Percentiles rank a stretch among this genome's conserved stretches.
Evolutionary conservation across 768 basidiomycete species (phyloP).

Genomic region (Rhodocollybia butyracea): DNA sequence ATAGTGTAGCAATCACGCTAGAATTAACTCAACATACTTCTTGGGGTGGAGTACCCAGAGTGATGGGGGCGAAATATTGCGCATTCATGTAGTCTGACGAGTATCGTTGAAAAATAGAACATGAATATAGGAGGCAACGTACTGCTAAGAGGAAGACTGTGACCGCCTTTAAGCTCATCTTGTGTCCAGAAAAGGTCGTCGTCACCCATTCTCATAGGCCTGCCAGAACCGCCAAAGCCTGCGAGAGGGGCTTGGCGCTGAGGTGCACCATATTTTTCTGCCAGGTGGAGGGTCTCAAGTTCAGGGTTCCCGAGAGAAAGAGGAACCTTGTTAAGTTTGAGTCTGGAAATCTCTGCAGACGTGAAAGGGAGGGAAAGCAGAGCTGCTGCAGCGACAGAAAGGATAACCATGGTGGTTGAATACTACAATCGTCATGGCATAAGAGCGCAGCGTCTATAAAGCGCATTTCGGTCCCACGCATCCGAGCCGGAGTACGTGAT

Average conservation of each 20-base stretch:
- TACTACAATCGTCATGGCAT: too few relatives aligned
- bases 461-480: too few relatives aligned
- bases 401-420: slow-evolving; percentile 40
- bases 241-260: slow-evolving; percentile 55
- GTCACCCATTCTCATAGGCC: slow-evolving; percentile 45
- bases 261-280: slow-evolving; percentile 85
- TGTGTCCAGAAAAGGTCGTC: slow-evolving; percentile 82
- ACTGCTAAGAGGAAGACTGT: slow-evolving; percentile 89
- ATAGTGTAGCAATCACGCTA: too few relatives aligned
- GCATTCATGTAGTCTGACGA: slow-evolving; percentile 92
- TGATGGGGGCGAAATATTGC: slow-evolving; percentile 91
- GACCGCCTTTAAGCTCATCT: slow-evolving; percentile 71
- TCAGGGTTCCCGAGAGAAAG: slow-evolving; percentile 56
- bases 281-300: slow-evolving; percentile 79
- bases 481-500: too few relatives aligned
- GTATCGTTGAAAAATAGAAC: slow-evolving; percentile 8
- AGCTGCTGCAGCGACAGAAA: slow-evolving; percentile 31
- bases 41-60: slow-evolving; percentile 82
- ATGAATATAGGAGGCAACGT: slow-evolving; percentile 26
- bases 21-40: slow-evolving; percentile 37
- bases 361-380: slow-evolving; percentile 51
- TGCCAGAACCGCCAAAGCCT: slow-evolving; percentile 72
- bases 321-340: slow-evolving; percentile 87
- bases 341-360: slow-evolving; percentile 64
- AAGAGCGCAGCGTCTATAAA: not conserved